Percentiles rank a stretch among this genome's conserved stretches.
phyloP scores from a whole-genome alignment of 306 rosid species.

The Abrus precatorius region DNA sequence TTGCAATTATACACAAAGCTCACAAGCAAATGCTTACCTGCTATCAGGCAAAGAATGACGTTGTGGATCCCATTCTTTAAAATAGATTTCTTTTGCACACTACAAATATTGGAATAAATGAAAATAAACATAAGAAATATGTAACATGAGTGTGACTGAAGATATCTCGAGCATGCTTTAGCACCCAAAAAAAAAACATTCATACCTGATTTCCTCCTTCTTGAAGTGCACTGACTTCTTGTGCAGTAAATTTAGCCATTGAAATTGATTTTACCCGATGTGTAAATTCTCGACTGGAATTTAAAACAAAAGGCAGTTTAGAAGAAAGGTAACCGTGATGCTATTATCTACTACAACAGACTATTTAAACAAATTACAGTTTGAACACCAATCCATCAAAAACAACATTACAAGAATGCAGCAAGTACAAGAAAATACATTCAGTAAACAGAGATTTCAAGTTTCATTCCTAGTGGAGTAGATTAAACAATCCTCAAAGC shows the following conservation, averaged over 20 bases:
- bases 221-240: conserved; percentile 92
- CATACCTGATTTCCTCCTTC: conserved; percentile 94
- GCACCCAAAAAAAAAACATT: conserved; percentile 5
- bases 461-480: conserved; percentile 36
- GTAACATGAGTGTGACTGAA: conserved; percentile 38
- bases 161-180: conserved; percentile 29
- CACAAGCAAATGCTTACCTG: conserved; percentile 61
- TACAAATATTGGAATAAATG: conserved; percentile 49
- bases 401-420: background rate
- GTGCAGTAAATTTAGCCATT: conserved; percentile 89
- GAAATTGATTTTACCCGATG: conserved; percentile 94
- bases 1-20: conserved; percentile 19
- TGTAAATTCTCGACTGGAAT: conserved; percentile 93
- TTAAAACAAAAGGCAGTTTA: conserved; percentile 40
- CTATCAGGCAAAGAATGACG: conserved; percentile 82
- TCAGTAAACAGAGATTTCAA: conserved; percentile 27
- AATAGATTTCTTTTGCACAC: conserved; percentile 84
- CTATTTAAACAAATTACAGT: conserved; percentile 32
- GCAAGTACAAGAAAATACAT: conserved; percentile 24
- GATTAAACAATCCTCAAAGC: conserved; percentile 35
- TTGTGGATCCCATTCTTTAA: conserved; percentile 87
- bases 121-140: conserved; percentile 24
- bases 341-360: conserved; percentile 30
- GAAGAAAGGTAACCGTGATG: conserved; percentile 35
- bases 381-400: conserved; percentile 26